A percentile compares a stretch with the other conserved stretches of the same genome.
phyloP scores from a whole-genome alignment of 2,329 filamentous ascomycete species.

The Alternaria dauci region DNA sequence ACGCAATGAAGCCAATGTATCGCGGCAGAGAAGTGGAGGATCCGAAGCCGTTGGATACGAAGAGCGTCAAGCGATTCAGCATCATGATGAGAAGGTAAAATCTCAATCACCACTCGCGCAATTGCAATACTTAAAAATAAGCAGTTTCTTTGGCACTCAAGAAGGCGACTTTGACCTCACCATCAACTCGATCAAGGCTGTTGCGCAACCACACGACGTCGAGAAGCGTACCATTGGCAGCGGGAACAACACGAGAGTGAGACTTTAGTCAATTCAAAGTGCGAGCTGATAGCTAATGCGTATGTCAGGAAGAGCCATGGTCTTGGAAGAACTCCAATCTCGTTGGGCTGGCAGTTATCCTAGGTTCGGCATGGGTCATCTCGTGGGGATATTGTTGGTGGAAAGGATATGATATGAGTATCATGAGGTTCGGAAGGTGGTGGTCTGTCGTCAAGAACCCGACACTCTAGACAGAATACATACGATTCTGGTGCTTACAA shows the following conservation, averaged over 20 bases:
- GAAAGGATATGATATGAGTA: slow-evolving; percentile 32
- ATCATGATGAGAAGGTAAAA: slow-evolving; percentile 82
- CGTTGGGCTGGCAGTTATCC: slow-evolving; percentile 35
- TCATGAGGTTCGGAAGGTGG: slow-evolving; percentile 35
- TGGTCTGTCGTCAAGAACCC: slow-evolving; percentile 21
- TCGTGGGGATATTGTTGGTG: slow-evolving; percentile 36
- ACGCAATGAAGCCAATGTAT: slow-evolving; percentile 74
- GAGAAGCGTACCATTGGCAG: slow-evolving; percentile 33
- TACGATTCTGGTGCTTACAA: not conserved
- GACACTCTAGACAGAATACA: not conserved
- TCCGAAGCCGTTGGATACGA: slow-evolving; percentile 66
- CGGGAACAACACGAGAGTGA: slow-evolving; percentile 15
- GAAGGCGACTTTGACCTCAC: slow-evolving; percentile 71
- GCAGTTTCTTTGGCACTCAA: slow-evolving; percentile 78
- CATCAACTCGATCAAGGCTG: slow-evolving; percentile 64
- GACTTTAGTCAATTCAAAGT: not conserved
- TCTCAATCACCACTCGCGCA: too few relatives aligned
- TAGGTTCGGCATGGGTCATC: slow-evolving; percentile 31
- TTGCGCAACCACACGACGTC: slow-evolving; percentile 34
- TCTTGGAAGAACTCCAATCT: slow-evolving; percentile 39
- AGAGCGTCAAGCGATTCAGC: slow-evolving; percentile 70
- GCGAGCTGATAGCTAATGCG: slow-evolving; percentile 14
- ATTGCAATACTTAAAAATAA: slow-evolving; percentile 25
- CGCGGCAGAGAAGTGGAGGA: slow-evolving; percentile 71
- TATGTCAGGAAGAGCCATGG: slow-evolving; percentile 27